Base-by-base conservation (phyloP, 257 asterid species). In the Solanum habrochaites region DNA sequence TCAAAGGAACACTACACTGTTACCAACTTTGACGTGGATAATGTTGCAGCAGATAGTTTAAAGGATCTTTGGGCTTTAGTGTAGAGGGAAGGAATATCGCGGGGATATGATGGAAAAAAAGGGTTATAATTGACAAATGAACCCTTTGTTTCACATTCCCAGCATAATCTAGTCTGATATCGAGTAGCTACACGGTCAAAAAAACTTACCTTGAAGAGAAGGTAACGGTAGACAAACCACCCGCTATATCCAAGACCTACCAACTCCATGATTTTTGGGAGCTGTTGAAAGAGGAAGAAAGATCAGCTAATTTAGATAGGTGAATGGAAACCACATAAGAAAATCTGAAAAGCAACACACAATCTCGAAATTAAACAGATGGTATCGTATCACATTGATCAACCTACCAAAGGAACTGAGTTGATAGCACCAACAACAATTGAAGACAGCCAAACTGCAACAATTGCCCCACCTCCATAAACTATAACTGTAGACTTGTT, bases 151-250 rank as follows among this genome's bases (percentile, higher is more conserved):
- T 71, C 47, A 3, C 20, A 2, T 3, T 42, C 23, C 43, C 15
- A 32, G 27, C 14, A 71, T 35, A 71, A 8, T 35, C 27, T 9
- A 72, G 14, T 35, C 52, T 37, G 20, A 74, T 23, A 52, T 5
- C 5, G 20, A 39, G 20, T 74, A 74, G 56, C 56, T 74, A 74
- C 47, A 73, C 21, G 39, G 80, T 23, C 64, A 27, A 27, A 29
- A 12, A 89, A 60, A 16, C 88, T 23, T 85, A 97, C 99, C 99
- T 97, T 96, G 98, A 96, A 97, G 86, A 97, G 99, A 86, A 97
- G 98, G 92, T 97, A 97, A 37, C 99, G 99, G 91, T 97, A 97
- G 78, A 96, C 99, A 86, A 97, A 97, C 99, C 99, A 97, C 77
- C 98, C 99, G 1, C 98, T 91, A 93, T 97, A 97, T 88, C 99